Percentiles rank a stretch among this genome's conserved stretches.
Evolutionary conservation across 495 filamentous ascomycete genomes (phyloP).

Genomic region (Cenococcum geophilum): DNA sequence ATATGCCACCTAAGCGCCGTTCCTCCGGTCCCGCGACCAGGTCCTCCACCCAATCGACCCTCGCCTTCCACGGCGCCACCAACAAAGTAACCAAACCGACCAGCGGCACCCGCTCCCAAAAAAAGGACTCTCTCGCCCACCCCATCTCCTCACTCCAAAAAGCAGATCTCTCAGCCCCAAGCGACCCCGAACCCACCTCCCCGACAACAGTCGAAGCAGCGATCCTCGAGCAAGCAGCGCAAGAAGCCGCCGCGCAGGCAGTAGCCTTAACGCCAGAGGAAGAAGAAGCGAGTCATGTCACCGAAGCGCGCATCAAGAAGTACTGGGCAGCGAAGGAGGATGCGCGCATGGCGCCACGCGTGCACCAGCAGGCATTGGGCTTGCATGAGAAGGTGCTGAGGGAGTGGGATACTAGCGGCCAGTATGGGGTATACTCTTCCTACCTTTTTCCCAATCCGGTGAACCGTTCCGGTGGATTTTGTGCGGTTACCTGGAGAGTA

Average conservation of each 20-base stretch:
- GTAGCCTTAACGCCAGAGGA: constrained; percentile 44
- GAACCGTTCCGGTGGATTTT: not conserved
- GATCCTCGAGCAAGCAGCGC: constrained; percentile 36
- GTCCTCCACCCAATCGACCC: constrained; percentile 55
- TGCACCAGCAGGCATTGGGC: constrained; percentile 68
- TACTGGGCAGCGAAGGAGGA: constrained; percentile 70
- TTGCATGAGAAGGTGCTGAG: constrained; percentile 77
- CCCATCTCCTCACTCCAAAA: constrained; percentile 36
- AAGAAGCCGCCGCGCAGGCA: constrained; percentile 31
- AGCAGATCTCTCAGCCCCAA: constrained; percentile 38
- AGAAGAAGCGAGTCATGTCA: constrained; percentile 55
- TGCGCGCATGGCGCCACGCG: constrained; percentile 50
- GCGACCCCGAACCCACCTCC: constrained; percentile 33
- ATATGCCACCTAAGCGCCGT: constrained; percentile 67
- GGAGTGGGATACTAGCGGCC: constrained; percentile 79
- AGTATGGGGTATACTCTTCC: constrained; percentile 71
- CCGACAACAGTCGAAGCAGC: constrained; percentile 45
- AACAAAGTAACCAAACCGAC: constrained; percentile 68
- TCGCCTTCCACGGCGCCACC: constrained; percentile 63
- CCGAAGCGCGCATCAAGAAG: constrained; percentile 55
- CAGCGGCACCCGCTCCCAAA: constrained; percentile 37
- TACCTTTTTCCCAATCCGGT: not conserved
- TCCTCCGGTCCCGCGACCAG: constrained; percentile 43
- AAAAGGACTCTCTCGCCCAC: constrained; percentile 27
- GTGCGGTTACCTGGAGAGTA: too few relatives aligned